Conservation (phyloP, 371 early-diverging fungal genomes). For the Mucor circinelloides region DNA sequence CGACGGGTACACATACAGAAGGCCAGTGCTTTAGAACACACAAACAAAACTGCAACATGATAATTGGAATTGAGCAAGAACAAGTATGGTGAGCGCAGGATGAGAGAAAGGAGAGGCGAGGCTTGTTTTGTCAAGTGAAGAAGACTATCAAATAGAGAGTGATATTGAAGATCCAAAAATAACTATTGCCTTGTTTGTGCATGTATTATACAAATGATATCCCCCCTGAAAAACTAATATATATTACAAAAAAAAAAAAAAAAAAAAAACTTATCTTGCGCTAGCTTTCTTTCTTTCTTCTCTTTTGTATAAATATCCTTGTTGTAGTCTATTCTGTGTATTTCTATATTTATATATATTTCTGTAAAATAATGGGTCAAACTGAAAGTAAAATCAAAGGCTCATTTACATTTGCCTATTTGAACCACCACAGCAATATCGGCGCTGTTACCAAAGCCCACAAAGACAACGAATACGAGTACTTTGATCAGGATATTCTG, state of each 20-base stretch:
- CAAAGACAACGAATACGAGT: background rate
- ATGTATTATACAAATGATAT: background rate
- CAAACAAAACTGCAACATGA: background rate
- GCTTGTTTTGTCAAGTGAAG: background rate
- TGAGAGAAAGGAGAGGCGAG: background rate
- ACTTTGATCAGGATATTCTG: background rate
- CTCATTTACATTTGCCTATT: conserved; percentile 16
- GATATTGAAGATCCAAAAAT: background rate
- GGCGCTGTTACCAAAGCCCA: background rate
- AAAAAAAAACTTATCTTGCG: too few relatives aligned
- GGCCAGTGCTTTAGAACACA: background rate
- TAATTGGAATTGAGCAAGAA: background rate
- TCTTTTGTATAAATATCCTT: conserved; percentile 1
- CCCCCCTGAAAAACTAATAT: background rate
- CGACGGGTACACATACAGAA: background rate
- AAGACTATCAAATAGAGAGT: background rate
- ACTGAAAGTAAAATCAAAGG: conserved; percentile 19
- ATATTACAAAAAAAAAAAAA: background rate
- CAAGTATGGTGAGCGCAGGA: background rate
- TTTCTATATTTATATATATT: conserved; percentile 1
- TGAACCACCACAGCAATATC: background rate
- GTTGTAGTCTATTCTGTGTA: conserved; percentile 4
- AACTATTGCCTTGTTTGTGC: background rate
- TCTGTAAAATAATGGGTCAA: conserved; percentile 18
- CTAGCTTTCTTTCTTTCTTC: conserved; percentile 2